A percentile compares a stretch with the other conserved stretches of the same genome.
These are phyloP conservation scores for Chenopodium berlandieri DNA, from an alignment of 148 eudicot genomes.

Conservation along the genomic window DNA sequence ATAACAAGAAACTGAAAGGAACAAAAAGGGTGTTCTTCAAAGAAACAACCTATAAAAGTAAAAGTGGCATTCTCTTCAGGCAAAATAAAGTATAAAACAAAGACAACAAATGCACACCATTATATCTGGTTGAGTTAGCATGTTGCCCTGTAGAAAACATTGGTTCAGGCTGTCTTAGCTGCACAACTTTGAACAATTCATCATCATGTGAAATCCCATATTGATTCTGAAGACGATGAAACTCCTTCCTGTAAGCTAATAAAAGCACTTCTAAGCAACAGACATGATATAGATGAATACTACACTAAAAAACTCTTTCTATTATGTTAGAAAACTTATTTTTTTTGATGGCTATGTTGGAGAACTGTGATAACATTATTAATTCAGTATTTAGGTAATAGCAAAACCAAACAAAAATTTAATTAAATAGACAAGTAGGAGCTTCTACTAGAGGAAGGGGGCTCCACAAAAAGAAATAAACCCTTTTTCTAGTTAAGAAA, in stretches of 20 bases:
- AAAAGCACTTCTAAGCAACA: constrained; percentile 11
- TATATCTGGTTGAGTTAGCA: constrained; percentile 18
- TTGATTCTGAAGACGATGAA: constrained; percentile 19
- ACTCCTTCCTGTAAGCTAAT: constrained; percentile 48
- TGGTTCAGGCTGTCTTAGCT: constrained; percentile 28
- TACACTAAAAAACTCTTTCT: neutral
- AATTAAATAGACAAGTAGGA: neutral
- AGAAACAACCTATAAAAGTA: neutral
- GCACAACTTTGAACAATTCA: constrained; percentile 24
- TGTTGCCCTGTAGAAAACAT: constrained; percentile 23
- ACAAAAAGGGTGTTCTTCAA: neutral
- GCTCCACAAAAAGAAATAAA: neutral
- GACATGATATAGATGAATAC: neutral
- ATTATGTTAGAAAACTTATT: neutral
- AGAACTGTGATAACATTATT: neutral
- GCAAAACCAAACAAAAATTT: neutral
- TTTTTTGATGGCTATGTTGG: neutral
- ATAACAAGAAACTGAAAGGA: neutral
- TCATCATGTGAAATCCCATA: constrained; percentile 19
- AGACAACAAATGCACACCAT: constrained; percentile 25
- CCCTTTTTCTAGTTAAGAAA: neutral
- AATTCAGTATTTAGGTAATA: neutral
- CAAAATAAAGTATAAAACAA: neutral
- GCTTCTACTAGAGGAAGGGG: neutral
- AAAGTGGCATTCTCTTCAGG: neutral